Base-by-base conservation (phyloP, 2,329 filamentous ascomycete genomes). In the Epichloe coenophiala region DNA sequence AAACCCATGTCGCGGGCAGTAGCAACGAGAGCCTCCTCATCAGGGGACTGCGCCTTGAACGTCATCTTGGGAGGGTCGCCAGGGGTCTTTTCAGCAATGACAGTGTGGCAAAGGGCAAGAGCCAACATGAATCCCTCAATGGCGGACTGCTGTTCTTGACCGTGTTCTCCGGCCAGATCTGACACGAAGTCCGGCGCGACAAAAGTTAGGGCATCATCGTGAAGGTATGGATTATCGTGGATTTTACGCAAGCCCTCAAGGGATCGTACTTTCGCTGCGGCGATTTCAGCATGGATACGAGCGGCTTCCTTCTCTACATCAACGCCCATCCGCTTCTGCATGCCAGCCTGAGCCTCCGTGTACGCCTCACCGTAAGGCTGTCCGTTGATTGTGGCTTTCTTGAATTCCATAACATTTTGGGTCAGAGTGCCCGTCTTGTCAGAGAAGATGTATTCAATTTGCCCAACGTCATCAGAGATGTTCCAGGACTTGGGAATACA, bases 341-440 rank as follows among this genome's bases (percentile, higher is more conserved):
- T 93, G 51, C 93, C 93, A 48, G 91, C 87, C 66, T 95, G 88
- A 0, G 93, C 93, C 67, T 98, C 93, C 0, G 94, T 98, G 62
- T 96, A 98, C 0, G 93, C 93, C 69, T 98, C 93, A 54, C 94
- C 93, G 58, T 98, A 98, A 0, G 90, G 83, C 53, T 93, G 80
- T n/a, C 91, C 91, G 61, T 97, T 97, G 68, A 98, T 84, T 0
- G 90, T 95, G 50, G 86, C 89, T 68, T 98, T 98, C 68, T 97
- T 98, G 78, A 97, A 98, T 66, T 98, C 94, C 93, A 98, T 97
- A 74, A 90, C 84, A 63, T 97, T 97, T 69, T 93, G 94, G 5
- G 91, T 97, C 58, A 97, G 72, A 1, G 91, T 97, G 27, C 91
- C 91, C 0, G 91, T 97, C 73, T 97, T 97, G 72, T 97, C 91